A percentile compares a stretch with the other conserved stretches of the same genome.
Evolutionary conservation across 2,329 filamentous ascomycete genomes (phyloP).

Genomic region (Blastomyces silverae): DNA sequence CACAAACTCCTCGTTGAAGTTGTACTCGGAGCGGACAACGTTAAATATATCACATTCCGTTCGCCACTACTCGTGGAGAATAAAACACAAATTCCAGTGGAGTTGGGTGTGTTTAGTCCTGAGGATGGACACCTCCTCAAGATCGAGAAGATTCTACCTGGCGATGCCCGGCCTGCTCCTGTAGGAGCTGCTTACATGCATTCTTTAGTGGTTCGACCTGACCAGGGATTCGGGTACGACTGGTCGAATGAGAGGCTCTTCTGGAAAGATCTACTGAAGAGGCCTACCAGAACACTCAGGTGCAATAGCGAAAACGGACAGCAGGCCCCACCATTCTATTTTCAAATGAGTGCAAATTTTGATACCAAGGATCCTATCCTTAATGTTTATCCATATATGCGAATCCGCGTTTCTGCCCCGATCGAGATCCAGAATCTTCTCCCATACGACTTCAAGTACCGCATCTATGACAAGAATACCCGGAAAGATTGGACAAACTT

Average conservation of each 20-base stretch:
- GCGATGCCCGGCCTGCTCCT: slow-evolving; percentile 80
- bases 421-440: slow-evolving; percentile 90
- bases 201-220: slow-evolving; percentile 77
- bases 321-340: slow-evolving; percentile 76
- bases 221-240: slow-evolving; percentile 91
- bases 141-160: slow-evolving; percentile 94
- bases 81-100: slow-evolving; percentile 90
- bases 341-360: slow-evolving; percentile 83
- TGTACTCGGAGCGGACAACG: slow-evolving; percentile 82
- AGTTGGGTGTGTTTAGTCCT: slow-evolving; percentile 82
- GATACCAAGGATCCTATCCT: slow-evolving; percentile 78
- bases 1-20: slow-evolving; percentile 92
- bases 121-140: slow-evolving; percentile 86
- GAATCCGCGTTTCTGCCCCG: slow-evolving; percentile 80
- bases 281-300: slow-evolving; percentile 76
- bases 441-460: slow-evolving; percentile 98
- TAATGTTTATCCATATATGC: slow-evolving; percentile 89
- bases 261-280: slow-evolving; percentile 85
- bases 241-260: slow-evolving; percentile 88
- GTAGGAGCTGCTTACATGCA: slow-evolving; percentile 90
- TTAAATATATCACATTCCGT: slow-evolving; percentile 94
- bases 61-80: slow-evolving; percentile 92
- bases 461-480: slow-evolving; percentile 97
- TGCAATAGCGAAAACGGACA: slow-evolving; percentile 76
- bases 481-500: slow-evolving; percentile 99